Percentiles rank a stretch among this genome's conserved stretches.
Evolutionary conservation across 2,329 filamentous ascomycete genomes (phyloP).

Genomic region (Dactylellina leptospora): DNA sequence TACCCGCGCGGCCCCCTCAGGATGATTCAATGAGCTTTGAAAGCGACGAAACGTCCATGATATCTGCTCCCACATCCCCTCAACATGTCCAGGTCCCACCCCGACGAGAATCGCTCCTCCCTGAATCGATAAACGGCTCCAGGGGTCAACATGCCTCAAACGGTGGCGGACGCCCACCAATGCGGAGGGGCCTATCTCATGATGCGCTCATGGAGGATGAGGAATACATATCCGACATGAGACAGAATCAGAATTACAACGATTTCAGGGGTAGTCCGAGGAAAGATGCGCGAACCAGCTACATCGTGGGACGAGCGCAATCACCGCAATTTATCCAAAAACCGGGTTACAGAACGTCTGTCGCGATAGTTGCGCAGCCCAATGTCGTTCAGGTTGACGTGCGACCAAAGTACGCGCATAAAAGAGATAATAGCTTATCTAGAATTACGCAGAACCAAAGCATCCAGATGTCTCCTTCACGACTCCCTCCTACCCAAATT

Average conservation of each 20-base stretch:
- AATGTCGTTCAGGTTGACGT: conserved; percentile 39
- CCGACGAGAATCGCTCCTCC: conserved; percentile 59
- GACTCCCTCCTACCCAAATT: conserved; percentile 19
- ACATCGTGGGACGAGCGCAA: conserved; percentile 33
- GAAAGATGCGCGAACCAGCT: conserved; percentile 44
- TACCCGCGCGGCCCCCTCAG: conserved; percentile 73
- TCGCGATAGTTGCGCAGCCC: conserved; percentile 45
- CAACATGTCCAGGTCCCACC: conserved; percentile 57
- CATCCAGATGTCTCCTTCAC: conserved; percentile 17
- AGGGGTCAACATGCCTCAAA: not conserved
- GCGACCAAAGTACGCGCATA: conserved; percentile 39
- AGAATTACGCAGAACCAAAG: conserved; percentile 16
- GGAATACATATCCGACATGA: conserved; percentile 65
- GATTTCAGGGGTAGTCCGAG: conserved; percentile 40
- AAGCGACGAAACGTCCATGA: conserved; percentile 43
- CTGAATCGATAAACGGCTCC: conserved; percentile 52
- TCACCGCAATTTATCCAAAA: conserved; percentile 48
- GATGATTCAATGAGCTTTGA: conserved; percentile 60
- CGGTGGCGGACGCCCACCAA: conserved; percentile 21
- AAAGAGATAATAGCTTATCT: conserved; percentile 31
- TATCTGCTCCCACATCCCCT: conserved; percentile 53
- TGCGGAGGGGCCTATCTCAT: conserved; percentile 54
- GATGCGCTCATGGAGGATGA: conserved; percentile 62
- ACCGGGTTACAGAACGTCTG: conserved; percentile 41
- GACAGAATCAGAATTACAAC: conserved; percentile 29